A percentile compares a stretch with the other conserved stretches of the same genome.
phyloP scores from a whole-genome alignment of 495 filamentous ascomycete species.

The Podospora tetraspora region DNA sequence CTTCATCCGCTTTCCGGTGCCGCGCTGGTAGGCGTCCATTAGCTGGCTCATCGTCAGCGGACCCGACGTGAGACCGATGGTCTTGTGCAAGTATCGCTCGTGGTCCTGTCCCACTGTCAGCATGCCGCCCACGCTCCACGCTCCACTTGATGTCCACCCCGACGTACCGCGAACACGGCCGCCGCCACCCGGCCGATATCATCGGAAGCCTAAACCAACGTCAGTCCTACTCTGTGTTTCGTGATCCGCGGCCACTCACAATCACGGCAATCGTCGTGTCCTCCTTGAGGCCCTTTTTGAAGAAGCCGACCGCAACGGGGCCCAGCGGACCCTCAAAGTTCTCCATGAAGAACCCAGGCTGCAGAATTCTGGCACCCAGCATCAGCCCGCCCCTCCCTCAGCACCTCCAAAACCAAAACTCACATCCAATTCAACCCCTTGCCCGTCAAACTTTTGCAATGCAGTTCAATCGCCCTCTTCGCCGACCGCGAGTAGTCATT shows the following conservation, averaged over 20 bases:
- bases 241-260: conserved; percentile 15
- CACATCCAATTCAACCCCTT: conserved; percentile 31
- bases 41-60: conserved; percentile 26
- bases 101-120: conserved; percentile 18
- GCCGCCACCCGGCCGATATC: conserved; percentile 39
- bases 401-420: conserved; percentile 6
- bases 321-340: conserved; percentile 32
- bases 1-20: conserved; percentile 24
- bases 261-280: conserved; percentile 28
- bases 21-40: conserved; percentile 18
- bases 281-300: conserved; percentile 25
- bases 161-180: conserved; percentile 28
- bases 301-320: conserved; percentile 18
- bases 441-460: conserved; percentile 22
- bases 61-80: conserved; percentile 22
- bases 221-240: neutral
- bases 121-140: neutral
- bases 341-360: conserved; percentile 42
- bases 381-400: neutral
- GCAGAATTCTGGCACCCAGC: conserved; percentile 27
- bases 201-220: conserved; percentile 23
- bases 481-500: conserved; percentile 16
- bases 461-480: conserved; percentile 27
- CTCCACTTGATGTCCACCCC: neutral
- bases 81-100: conserved; percentile 24